These are phyloP conservation scores for Penicillium crystallinum DNA, from an alignment of 495 filamentous ascomycete species.

Conservation along the genomic window DNA sequence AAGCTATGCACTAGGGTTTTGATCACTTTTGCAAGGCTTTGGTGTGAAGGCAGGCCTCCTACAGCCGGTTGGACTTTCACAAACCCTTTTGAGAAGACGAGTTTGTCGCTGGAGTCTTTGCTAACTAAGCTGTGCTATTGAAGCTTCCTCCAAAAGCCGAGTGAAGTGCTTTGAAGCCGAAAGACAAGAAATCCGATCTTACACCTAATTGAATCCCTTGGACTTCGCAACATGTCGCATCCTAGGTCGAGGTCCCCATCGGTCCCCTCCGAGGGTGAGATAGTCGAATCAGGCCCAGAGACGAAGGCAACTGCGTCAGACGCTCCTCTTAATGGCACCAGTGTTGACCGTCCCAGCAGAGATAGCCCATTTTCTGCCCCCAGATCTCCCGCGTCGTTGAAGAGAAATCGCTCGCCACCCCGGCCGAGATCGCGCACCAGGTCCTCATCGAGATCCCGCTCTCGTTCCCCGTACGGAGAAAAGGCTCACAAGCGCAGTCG, in stretches of 20 bases:
- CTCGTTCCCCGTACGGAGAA: constrained; percentile 41
- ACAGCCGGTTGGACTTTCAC: constrained; percentile 48
- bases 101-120: constrained; percentile 26
- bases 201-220: background rate
- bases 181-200: background rate
- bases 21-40: constrained; percentile 25
- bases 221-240: constrained; percentile 27
- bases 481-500: constrained; percentile 64
- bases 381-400: constrained; percentile 45
- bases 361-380: constrained; percentile 44
- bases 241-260: constrained; percentile 44
- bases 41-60: constrained; percentile 35
- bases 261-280: constrained; percentile 74
- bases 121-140: constrained; percentile 19
- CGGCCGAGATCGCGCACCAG: constrained; percentile 37
- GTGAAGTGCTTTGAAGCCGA: constrained; percentile 4
- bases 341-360: constrained; percentile 71
- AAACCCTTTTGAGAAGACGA: constrained; percentile 19
- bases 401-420: constrained; percentile 34
- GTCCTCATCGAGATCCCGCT: constrained; percentile 34
- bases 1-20: constrained; percentile 16
- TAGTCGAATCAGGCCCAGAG: constrained; percentile 68
- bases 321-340: constrained; percentile 66
- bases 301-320: constrained; percentile 71
- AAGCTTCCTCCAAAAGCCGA: constrained; percentile 28